Conservation (phyloP, 2,329 filamentous ascomycete genomes). For the Stagonosporopsis cucurbitacearum region DNA sequence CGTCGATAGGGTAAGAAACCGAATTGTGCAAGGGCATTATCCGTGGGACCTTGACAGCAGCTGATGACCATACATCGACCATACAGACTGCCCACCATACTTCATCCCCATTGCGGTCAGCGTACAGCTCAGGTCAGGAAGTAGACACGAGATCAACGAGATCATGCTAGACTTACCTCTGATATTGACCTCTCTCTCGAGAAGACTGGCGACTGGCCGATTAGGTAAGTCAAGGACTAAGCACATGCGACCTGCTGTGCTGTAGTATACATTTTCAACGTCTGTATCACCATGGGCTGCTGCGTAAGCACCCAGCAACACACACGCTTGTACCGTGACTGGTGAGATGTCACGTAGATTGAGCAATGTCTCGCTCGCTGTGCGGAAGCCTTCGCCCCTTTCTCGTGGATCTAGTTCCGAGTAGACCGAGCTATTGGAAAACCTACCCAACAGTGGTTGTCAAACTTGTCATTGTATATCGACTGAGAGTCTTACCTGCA, state of each 20-base stretch:
- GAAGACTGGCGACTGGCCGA: constrained; percentile 24
- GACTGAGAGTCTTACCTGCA: constrained; percentile 15
- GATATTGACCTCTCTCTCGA: constrained; percentile 34
- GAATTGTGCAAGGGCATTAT: constrained; percentile 32
- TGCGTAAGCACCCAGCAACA: constrained; percentile 32
- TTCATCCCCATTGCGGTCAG: neutral
- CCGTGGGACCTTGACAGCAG: constrained; percentile 28
- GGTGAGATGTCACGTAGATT: constrained; percentile 26
- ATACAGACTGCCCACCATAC: constrained; percentile 36
- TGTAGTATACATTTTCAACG: constrained; percentile 34
- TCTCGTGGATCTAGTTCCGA: constrained; percentile 22
- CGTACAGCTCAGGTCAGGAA: neutral
- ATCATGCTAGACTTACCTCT: constrained; percentile 16
- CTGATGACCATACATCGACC: constrained; percentile 36
- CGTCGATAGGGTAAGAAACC: constrained; percentile 32
- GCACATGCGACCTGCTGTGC: constrained; percentile 31
- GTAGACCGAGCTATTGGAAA: constrained; percentile 26
- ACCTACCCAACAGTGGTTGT: constrained; percentile 8
- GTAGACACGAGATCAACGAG: neutral
- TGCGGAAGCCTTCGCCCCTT: constrained; percentile 27
- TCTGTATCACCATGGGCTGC: constrained; percentile 33
- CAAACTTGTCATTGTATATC: neutral
- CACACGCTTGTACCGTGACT: constrained; percentile 28
- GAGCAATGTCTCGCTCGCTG: constrained; percentile 27
- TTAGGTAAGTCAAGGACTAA: constrained; percentile 30